phyloP scores from a whole-genome alignment of 1,284 basidiomycete genomes.

The Ustilago trichophora region DNA sequence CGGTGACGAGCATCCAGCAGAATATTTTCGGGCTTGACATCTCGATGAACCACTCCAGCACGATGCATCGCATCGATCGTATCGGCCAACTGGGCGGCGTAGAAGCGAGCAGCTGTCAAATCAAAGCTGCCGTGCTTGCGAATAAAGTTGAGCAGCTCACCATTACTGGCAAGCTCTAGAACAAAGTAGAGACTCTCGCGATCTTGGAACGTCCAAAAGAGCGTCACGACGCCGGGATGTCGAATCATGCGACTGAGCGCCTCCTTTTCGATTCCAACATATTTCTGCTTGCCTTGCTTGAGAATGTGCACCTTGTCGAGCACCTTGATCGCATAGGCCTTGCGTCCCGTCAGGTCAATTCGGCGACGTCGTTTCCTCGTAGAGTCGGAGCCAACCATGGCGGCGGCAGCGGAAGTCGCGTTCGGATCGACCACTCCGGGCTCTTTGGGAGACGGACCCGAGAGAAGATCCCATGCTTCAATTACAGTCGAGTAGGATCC shows the following conservation, averaged over 20 bases:
- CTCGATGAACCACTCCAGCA: slow-evolving; percentile 60
- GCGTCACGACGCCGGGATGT: slow-evolving; percentile 61
- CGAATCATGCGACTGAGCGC: slow-evolving; percentile 61
- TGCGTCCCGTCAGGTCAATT: slow-evolving; percentile 34
- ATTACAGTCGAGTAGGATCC: slow-evolving; percentile 65
- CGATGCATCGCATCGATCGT: slow-evolving; percentile 60
- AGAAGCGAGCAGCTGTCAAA: slow-evolving; percentile 45
- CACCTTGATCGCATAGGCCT: slow-evolving; percentile 63
- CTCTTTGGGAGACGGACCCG: slow-evolving; percentile 34
- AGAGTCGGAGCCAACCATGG: slow-evolving; percentile 45
- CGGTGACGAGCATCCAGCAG: slow-evolving; percentile 54
- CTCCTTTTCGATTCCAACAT: slow-evolving; percentile 64
- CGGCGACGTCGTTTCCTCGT: slow-evolving; percentile 12
- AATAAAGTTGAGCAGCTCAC: slow-evolving; percentile 62
- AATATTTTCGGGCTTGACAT: slow-evolving; percentile 65
- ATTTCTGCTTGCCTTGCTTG: slow-evolving; percentile 66
- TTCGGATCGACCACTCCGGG: slow-evolving; percentile 28
- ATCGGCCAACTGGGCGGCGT: slow-evolving; percentile 60
- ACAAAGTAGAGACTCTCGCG: slow-evolving; percentile 65
- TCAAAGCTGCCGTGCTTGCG: slow-evolving; percentile 61
- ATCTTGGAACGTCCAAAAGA: slow-evolving; percentile 66
- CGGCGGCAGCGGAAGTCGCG: slow-evolving; percentile 39
- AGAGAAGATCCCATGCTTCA: slow-evolving; percentile 62
- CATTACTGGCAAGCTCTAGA: slow-evolving; percentile 62
- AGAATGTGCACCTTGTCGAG: slow-evolving; percentile 66